Evolutionary conservation across 1,284 basidiomycete genomes (phyloP).

Genomic region (Trichosporon ovoides): DNA sequence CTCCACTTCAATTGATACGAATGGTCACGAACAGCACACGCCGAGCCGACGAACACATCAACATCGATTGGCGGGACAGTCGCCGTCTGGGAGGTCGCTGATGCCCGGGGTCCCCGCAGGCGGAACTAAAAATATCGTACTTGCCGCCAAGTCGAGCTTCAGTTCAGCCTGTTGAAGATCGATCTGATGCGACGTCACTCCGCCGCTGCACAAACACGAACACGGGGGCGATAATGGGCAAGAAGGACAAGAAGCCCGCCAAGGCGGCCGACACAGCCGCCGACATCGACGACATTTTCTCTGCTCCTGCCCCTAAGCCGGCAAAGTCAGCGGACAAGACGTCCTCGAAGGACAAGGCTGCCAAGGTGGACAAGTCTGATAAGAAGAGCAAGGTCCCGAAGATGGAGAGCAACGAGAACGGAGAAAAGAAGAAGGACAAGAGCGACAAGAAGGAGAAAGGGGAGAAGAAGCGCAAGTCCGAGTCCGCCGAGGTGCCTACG

Average conservation of each 20-base stretch:
- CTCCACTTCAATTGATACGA: neutral
- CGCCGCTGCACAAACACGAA: neutral
- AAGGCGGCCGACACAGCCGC: conserved; percentile 4
- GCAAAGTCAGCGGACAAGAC: conserved; percentile 15
- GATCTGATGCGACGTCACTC: neutral
- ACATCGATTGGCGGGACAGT: neutral
- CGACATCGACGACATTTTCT: conserved; percentile 11
- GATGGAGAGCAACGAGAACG: conserved; percentile 14
- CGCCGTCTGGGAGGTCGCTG: neutral
- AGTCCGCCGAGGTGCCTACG: neutral
- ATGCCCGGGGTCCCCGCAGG: neutral
- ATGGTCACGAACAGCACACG: neutral
- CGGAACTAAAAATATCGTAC: conserved; percentile 7
- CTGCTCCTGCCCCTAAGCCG: conserved; percentile 10
- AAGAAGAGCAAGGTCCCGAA: neutral
- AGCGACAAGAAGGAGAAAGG: neutral
- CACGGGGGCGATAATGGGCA: conserved; percentile 7
- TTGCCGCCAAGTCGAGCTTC: neutral
- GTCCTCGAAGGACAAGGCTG: conserved; percentile 19
- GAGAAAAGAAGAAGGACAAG: conserved; percentile 1
- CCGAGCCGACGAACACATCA: neutral
- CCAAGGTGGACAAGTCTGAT: conserved; percentile 6
- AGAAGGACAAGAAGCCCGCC: conserved; percentile 23
- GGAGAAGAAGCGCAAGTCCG: conserved; percentile 2
- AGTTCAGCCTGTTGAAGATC: neutral